Base-by-base conservation (phyloP, 2,329 filamentous ascomycete species). In the Fusarium sp. region DNA sequence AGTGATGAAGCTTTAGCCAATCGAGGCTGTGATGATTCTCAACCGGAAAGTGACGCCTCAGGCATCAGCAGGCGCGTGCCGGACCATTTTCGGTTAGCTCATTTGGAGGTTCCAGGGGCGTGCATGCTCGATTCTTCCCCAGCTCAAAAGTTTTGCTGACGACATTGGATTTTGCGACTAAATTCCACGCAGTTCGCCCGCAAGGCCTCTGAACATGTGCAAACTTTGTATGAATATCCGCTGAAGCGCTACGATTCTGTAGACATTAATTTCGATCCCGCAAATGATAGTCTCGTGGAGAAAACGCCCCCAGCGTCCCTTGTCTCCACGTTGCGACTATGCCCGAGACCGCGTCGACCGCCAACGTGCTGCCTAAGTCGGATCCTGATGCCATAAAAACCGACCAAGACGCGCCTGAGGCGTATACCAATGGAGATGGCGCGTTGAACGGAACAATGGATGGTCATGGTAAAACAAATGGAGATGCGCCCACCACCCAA, bases 231-330 rank as follows among this genome's bases (percentile, higher is more conserved):
- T 80, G 74, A 75, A 78, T 75, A 81, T 77, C 82, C 78, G 75
- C 74, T 82, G 78, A 83, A 80, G 73, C 73, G 69, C 72, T 80
- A 81, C 78, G 74, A 79, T 81, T 84, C 78, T 74, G 79, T 83
- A 84, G 88, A 90, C 83, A 76, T 81, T 80, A 78, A 80, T 87
- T 86, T 86, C 77, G 78, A 75, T 78, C 62, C 78, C 74, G 79
- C 86, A 86, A 83, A 89, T 90, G 88, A 84, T 78, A 81, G 77
- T 81, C 82, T 82, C 83, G 82, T 81, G 78, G 84, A 85, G 83
- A 81, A 83, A 80, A 81, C 84, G 83, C 81, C 81, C 77, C 77
- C 78, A 76, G 76, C 78, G 79, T 80, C 79, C 78, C 78, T 77
- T 74, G 74, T 77, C 77, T 78, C 82, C 76, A 75, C 75, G 75